Evolutionary conservation across 305 asterid genomes (phyloP), one percentile per base, ranked within the genome.

Genomic region (Fraxinus greggii): DNA sequence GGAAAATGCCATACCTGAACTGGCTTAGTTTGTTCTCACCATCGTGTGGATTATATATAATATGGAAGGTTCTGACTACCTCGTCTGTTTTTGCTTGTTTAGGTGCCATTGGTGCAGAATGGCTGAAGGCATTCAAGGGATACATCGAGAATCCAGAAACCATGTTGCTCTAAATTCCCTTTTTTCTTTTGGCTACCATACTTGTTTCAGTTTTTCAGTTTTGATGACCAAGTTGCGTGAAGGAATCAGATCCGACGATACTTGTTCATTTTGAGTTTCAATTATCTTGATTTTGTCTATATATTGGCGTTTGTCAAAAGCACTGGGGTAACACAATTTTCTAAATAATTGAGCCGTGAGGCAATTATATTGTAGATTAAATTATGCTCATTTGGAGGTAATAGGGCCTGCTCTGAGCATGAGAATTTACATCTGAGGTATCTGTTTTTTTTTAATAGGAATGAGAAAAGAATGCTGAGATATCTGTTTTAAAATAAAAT

Each of bases 101-200:
- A 95, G 98, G 98, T 17, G 98, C 97, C 26, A 86, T 93, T 33
- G 99, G 98, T 72, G 99, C 99, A 3, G 98, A 95, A 88, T 95
- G 99, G 99, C 89, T 95, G 82, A 95, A 93, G 88, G 97, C 97
- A 38, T 95, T 95, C 54, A 95, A 95, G 87, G 95, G 97, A 83
- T 95, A 94, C 91, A 91, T 95, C 17, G 98, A 95, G 89, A 92
- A 88, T 80, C 99, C 98, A 3, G 96, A 93, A 84, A 82, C 97
- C 0, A 94, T 94, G 98, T 78, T 93, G 89, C 97, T 95, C 48
- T 94, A 70, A 89, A 83, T 79, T 67, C 54, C 65, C 9, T 35
- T 69, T 26, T 12, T 69, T 7, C 12, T 10, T 26, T 45, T 31
- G 29, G 19, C 40, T 80, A 70, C 38, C 8, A 12, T 79, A 79